Percentiles rank a stretch among this genome's conserved stretches.
phyloP scores from a whole-genome alignment of 495 filamentous ascomycete genomes.

The Geopyxis carbonaria region DNA sequence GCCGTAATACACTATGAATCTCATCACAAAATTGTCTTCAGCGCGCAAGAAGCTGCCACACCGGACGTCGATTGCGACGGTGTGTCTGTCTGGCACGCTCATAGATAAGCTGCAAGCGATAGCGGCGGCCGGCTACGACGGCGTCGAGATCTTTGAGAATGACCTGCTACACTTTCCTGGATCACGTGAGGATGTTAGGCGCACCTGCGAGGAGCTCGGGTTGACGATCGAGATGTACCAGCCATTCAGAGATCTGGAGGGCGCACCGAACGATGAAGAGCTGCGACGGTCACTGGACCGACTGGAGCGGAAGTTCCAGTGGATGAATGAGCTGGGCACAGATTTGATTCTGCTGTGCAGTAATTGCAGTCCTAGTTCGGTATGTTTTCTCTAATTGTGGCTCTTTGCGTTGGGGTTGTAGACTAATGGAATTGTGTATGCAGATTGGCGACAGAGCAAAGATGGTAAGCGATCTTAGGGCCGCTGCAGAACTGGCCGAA shows the following conservation, averaged over 20 bases:
- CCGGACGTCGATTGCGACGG: slow-evolving; percentile 4
- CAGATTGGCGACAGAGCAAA: slow-evolving; percentile 38
- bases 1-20: slow-evolving; percentile 7
- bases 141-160: slow-evolving; percentile 67
- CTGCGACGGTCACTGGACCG: slow-evolving; percentile 41
- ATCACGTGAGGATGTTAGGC: slow-evolving; percentile 16
- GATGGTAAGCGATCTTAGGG: slow-evolving; percentile 45
- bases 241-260: slow-evolving; percentile 64
- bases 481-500: slow-evolving; percentile 46
- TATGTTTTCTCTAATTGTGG: slow-evolving; percentile 45
- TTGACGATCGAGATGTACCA: slow-evolving; percentile 54
- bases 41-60: slow-evolving; percentile 7
- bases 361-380: slow-evolving; percentile 35
- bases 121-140: slow-evolving; percentile 44
- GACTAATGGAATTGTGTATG: too few relatives aligned
- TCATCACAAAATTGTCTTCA: slow-evolving; percentile 3
- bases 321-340: slow-evolving; percentile 45
- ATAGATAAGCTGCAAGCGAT: slow-evolving; percentile 49
- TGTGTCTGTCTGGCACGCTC: slow-evolving; percentile 24
- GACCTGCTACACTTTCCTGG: slow-evolving; percentile 37
- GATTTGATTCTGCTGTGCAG: slow-evolving; percentile 37
- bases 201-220: slow-evolving; percentile 39
- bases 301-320: slow-evolving; percentile 47
- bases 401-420: too few relatives aligned
- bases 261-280: slow-evolving; percentile 43